A percentile compares a stretch with the other conserved stretches of the same genome.
These are phyloP conservation scores for Peronospora destructor DNA, from an alignment of 352 stramenopile genomes.

Conservation along the genomic window DNA sequence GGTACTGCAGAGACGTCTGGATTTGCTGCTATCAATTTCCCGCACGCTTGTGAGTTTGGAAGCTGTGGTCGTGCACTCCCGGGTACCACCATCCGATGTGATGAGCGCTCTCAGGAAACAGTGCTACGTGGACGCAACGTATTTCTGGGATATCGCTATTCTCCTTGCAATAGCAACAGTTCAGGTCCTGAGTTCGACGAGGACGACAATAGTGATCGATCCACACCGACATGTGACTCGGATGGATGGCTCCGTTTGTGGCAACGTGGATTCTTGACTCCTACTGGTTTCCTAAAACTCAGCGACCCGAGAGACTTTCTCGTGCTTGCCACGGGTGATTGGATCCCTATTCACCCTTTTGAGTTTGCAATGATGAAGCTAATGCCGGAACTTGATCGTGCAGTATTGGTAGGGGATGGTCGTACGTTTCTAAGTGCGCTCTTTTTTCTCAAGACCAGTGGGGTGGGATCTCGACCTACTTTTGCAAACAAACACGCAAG, in stretches of 20 bases:
- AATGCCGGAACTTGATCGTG: constrained; percentile 58
- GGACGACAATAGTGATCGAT: constrained; percentile 14
- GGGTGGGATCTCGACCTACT: constrained; percentile 5
- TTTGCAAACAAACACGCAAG: constrained; percentile 17
- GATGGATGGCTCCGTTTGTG: constrained; percentile 51
- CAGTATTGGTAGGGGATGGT: constrained; percentile 62
- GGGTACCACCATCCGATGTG: constrained; percentile 51
- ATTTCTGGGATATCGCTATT: constrained; percentile 54
- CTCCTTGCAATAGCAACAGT: constrained; percentile 3
- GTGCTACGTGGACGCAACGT: constrained; percentile 64
- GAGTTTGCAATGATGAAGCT: constrained; percentile 40
- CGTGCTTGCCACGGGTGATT: constrained; percentile 69
- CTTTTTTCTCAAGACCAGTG: constrained; percentile 67
- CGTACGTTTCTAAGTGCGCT: constrained; percentile 65
- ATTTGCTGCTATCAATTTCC: constrained; percentile 67
- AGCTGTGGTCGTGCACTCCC: constrained; percentile 52
- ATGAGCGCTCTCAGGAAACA: constrained; percentile 58
- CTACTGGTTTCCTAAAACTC: constrained; percentile 68
- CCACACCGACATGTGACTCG: constrained; percentile 13
- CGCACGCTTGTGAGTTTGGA: constrained; percentile 67
- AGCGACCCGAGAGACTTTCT: constrained; percentile 63
- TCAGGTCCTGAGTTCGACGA: constrained; percentile 3
- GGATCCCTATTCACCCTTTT: constrained; percentile 57
- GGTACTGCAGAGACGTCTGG: constrained; percentile 59
- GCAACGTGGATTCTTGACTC: constrained; percentile 56